Evolutionary conservation across 164 flowering plant species (phyloP).

Genomic region (Aristolochia californica): DNA sequence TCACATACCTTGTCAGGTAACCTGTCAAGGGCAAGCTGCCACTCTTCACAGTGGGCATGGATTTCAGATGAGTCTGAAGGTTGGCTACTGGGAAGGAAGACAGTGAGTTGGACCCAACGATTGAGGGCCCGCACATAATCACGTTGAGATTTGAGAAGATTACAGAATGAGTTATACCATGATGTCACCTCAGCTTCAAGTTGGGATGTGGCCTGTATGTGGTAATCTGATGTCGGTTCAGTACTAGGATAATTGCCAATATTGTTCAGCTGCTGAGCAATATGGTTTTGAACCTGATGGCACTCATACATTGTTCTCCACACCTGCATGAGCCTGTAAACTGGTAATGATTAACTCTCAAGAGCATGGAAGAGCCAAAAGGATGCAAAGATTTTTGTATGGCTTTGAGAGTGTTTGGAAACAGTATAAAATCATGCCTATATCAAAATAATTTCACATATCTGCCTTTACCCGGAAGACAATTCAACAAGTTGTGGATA

Average conservation of each 20-base stretch:
- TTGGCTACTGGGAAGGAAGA: conserved; percentile 27
- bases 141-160: conserved; percentile 44
- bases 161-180: conserved; percentile 62
- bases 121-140: conserved; percentile 45
- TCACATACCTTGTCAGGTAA: conserved; percentile 57
- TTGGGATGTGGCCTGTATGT: conserved; percentile 57
- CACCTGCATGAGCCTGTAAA: conserved; percentile 55
- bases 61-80: conserved; percentile 23
- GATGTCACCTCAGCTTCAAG: conserved; percentile 51
- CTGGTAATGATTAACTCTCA: too few species aligned
- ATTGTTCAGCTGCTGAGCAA: conserved; percentile 55
- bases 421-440: too few species aligned
- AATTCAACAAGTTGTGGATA: conserved; percentile 60
- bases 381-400: too few species aligned
- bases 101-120: conserved; percentile 51
- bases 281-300: conserved; percentile 59
- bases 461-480: conserved; percentile 16
- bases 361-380: too few species aligned
- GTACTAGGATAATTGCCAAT: conserved; percentile 26
- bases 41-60: conserved; percentile 41
- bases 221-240: conserved; percentile 58
- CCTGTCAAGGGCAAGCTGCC: conserved; percentile 50
- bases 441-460: too few species aligned
- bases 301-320: conserved; percentile 79
- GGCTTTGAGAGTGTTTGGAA: too few species aligned